Base-by-base conservation (phyloP, 352 stramenopile genomes). In the Pythium dissotocum region DNA sequence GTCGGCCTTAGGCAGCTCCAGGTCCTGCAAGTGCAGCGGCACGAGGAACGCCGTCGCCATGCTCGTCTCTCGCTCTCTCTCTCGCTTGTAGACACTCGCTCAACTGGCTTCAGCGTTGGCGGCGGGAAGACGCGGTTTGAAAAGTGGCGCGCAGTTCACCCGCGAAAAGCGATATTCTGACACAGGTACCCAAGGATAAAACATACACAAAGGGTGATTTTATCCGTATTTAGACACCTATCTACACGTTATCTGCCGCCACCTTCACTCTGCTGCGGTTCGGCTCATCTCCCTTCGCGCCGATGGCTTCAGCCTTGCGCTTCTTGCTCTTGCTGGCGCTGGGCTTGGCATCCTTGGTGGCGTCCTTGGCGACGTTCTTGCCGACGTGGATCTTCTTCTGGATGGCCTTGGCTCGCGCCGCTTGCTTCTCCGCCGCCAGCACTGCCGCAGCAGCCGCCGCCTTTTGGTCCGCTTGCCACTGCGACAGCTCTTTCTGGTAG, bases 31-130 rank as follows among this genome's bases (percentile, higher is more conserved):
- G 63, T 93, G 84, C 64, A 93, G 76, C 63, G 87, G 87, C 70
- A 94, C 83, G 36, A 91, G 76, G 71, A 94, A 94, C 75, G 91
- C 80, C 73, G 86, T 89, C 35, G 55, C 66, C 66, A 68, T 68
- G 52, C 2, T 65, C 6, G 40, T 68, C 52, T n/a, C n/a, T n/a
- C n/a, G n/a, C n/a, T n/a, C n/a, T n/a, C n/a, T n/a, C n/a, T n/a
- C n/a, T n/a, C n/a, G n/a, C n/a, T n/a, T n/a, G n/a, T n/a, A n/a
- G n/a, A 48, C 35, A 18, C 35, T 49, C 35, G 8, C 30, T 58
- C 10, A n/a, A 21, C 33, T 53, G 61, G 32, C 40, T 65, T 51
- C 36, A 56, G 56, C 8, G 26, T 49, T 13, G 21, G n/a, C n/a
- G n/a, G n/a, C n/a, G n/a, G n/a, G n/a, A n/a, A n/a, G n/a, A n/a